Evolutionary conservation across 495 filamentous ascomycete species (phyloP).

Genomic region (Chaetomidium leptoderma): DNA sequence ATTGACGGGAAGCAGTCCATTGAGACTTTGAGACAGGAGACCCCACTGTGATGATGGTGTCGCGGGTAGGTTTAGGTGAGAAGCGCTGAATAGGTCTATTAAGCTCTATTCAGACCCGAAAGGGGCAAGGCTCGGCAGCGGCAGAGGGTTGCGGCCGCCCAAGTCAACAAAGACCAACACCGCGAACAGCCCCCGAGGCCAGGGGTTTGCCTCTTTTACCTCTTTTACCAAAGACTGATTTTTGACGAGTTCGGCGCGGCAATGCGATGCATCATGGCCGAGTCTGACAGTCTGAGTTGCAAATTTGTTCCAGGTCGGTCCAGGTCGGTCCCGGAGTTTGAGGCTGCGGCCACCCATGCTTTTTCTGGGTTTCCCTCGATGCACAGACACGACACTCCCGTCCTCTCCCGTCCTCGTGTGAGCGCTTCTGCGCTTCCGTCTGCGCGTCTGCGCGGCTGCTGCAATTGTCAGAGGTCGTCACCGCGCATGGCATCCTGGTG

Average conservation of each 20-base stretch:
- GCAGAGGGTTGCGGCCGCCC: slow-evolving; percentile 7
- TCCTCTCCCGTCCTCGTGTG: background rate
- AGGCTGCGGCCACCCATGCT: background rate
- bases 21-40: slow-evolving; percentile 10
- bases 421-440: background rate
- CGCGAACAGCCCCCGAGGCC: slow-evolving; percentile 1
- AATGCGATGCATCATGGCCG: slow-evolving; percentile 6
- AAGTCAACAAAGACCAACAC: slow-evolving; percentile 20
- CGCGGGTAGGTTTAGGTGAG: slow-evolving; percentile 1
- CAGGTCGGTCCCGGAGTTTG: background rate
- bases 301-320: background rate
- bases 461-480: background rate
- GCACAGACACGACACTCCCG: background rate
- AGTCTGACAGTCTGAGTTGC: background rate
- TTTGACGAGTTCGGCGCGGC: background rate
- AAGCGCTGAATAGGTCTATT: slow-evolving; percentile 26
- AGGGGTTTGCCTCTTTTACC: background rate
- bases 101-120: slow-evolving; percentile 37
- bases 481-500: background rate
- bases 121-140: slow-evolving; percentile 20
- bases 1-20: slow-evolving; percentile 9
- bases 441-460: background rate
- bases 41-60: slow-evolving; percentile 15
- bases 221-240: background rate
- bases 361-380: background rate